Conservation (phyloP, 2,329 filamentous ascomycete species). For the Fusarium heterosporum region DNA sequence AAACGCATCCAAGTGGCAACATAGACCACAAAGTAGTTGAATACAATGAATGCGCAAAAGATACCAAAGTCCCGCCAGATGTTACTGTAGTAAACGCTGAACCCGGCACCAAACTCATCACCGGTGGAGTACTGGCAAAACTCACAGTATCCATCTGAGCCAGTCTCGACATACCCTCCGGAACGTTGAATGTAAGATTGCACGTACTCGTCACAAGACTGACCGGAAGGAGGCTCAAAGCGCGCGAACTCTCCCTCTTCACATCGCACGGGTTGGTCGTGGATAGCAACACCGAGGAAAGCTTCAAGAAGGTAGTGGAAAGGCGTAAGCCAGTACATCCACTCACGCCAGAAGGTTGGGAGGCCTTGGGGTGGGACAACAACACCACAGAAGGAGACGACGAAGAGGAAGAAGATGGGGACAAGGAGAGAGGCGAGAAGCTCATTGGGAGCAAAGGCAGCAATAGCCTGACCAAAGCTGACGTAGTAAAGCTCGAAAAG, state of each 20-base stretch:
- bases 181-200: constrained; percentile 62
- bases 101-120: constrained; percentile 68
- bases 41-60: constrained; percentile 71
- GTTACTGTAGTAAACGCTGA: constrained; percentile 70
- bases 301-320: constrained; percentile 75
- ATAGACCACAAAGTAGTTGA: constrained; percentile 66
- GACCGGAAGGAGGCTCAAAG: constrained; percentile 68
- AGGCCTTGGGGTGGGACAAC: constrained; percentile 71
- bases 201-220: constrained; percentile 71
- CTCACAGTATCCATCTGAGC: constrained; percentile 68
- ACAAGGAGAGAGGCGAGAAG: constrained; percentile 74
- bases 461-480: constrained; percentile 75
- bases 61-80: constrained; percentile 76
- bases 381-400: constrained; percentile 77
- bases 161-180: constrained; percentile 71
- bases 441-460: constrained; percentile 73
- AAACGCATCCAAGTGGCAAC: constrained; percentile 56
- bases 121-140: constrained; percentile 73
- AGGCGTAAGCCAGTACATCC: constrained; percentile 76
- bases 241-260: constrained; percentile 66
- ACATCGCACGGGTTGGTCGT: constrained; percentile 68
- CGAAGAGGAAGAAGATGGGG: constrained; percentile 76
- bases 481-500: constrained; percentile 75
- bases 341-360: constrained; percentile 71
- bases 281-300: constrained; percentile 66